These are phyloP conservation scores for Postia placenta DNA, from an alignment of 768 basidiomycete genomes.

Conservation along the genomic window DNA sequence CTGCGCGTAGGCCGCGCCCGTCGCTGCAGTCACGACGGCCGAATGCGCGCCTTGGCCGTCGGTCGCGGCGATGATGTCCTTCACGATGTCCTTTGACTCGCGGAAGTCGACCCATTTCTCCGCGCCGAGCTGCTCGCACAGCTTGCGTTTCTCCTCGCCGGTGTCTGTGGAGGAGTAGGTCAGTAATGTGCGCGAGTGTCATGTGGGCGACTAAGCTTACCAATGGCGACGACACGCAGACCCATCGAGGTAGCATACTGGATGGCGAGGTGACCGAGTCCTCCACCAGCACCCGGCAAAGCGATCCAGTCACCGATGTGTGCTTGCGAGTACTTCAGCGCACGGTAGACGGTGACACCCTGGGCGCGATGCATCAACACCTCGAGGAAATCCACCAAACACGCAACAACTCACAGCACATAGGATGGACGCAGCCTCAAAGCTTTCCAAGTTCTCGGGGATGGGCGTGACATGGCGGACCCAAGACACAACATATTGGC, in stretches of 20 bases:
- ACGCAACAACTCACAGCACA: slow-evolving; percentile 65
- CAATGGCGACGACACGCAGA: slow-evolving; percentile 73
- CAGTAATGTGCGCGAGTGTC: neutral
- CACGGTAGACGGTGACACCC: slow-evolving; percentile 85
- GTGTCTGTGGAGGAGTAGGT: slow-evolving; percentile 41
- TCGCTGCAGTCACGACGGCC: slow-evolving; percentile 54
- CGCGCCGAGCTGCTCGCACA: slow-evolving; percentile 58
- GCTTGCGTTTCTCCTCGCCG: slow-evolving; percentile 63
- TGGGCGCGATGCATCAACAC: too few relatives aligned
- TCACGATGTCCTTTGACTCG: slow-evolving; percentile 56
- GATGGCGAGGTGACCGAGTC: slow-evolving; percentile 63
- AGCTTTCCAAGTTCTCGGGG: slow-evolving; percentile 59
- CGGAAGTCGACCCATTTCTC: slow-evolving; percentile 80
- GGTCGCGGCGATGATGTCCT: slow-evolving; percentile 55
- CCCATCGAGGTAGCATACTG: slow-evolving; percentile 81
- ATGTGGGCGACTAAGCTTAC: slow-evolving; percentile 20
- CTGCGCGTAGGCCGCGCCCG: slow-evolving; percentile 36
- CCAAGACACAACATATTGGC: slow-evolving; percentile 67
- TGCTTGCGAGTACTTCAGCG: slow-evolving; percentile 65
- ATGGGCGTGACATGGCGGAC: slow-evolving; percentile 74
- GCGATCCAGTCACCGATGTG: slow-evolving; percentile 71
- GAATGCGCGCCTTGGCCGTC: slow-evolving; percentile 71
- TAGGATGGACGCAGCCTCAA: slow-evolving; percentile 67
- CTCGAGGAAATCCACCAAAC: too few relatives aligned
- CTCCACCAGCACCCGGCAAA: slow-evolving; percentile 74